Conservation (phyloP, 768 basidiomycete genomes). For the Psilocybe tampanensis region DNA sequence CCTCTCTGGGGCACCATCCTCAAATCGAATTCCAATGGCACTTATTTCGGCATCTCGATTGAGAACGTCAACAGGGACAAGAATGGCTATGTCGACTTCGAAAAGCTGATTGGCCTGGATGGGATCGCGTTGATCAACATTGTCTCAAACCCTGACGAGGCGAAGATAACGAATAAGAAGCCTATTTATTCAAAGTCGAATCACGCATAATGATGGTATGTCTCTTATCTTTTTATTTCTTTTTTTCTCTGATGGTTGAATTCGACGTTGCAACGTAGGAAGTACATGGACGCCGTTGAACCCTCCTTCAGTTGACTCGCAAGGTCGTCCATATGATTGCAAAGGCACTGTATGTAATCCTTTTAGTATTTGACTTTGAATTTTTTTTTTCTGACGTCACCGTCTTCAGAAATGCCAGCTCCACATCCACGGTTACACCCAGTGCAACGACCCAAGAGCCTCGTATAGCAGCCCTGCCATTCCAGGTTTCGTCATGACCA, state of each 20-base stretch:
- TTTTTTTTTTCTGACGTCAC: background rate
- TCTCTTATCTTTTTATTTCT: background rate
- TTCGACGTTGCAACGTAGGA: constrained; percentile 50
- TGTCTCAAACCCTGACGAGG: too few relatives aligned
- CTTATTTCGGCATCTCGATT: too few relatives aligned
- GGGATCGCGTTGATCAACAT: too few relatives aligned
- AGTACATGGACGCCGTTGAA: constrained; percentile 84
- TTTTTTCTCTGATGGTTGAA: background rate
- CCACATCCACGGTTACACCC: constrained; percentile 95
- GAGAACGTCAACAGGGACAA: too few relatives aligned
- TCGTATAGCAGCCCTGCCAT: constrained; percentile 94
- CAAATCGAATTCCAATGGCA: too few relatives aligned
- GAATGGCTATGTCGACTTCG: too few relatives aligned
- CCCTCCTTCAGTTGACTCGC: constrained; percentile 78
- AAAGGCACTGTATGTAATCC: constrained; percentile 55
- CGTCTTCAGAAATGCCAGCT: constrained; percentile 72
- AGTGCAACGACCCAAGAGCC: constrained; percentile 84
- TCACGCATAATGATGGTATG: constrained; percentile 96
- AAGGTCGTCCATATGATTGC: constrained; percentile 74
- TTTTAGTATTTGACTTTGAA: background rate
- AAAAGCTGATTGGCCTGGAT: too few relatives aligned
- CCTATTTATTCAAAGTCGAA: constrained; percentile 78
- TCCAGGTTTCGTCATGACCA: constrained; percentile 92
- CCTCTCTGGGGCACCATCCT: too few relatives aligned
- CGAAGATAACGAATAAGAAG: constrained; percentile 65